Evolutionary conservation across 768 basidiomycete genomes (phyloP), one percentile per base, ranked within the genome.

Genomic region (Tylopilus sp.): DNA sequence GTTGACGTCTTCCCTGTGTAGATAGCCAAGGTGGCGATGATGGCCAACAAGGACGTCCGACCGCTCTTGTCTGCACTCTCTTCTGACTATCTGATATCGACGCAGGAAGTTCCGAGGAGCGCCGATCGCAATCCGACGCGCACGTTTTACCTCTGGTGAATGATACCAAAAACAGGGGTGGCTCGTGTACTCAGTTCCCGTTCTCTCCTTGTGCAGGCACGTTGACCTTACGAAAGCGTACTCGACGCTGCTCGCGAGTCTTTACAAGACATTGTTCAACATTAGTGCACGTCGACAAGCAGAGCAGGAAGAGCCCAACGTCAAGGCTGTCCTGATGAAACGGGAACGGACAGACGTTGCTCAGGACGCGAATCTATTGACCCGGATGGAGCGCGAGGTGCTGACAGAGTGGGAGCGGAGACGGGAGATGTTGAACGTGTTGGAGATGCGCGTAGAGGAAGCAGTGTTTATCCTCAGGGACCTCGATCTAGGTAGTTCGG

Each of bases 21-120:
- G 95, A 85, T 99, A 44, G 89, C 92, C 28, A 96, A 96, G 69
- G 77, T 87, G 45, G 90, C 92, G 17, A 92, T 99, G 90, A 88
- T 98, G 78, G 81, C 91, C 2, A 78, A 87, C 30, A 92, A 91
- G 67, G 89, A 93, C 57, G 87, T 90, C 48, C 85, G 95, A 48
- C 85, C 87, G 12, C 72, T 92, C 41, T 76, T 98, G 49, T 81
- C 89, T 19, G 82, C 83, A 4, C 80, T 99, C 45, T 85, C 92
- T 13, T 77, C 85, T 3, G 86, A 95, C 63, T 86, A 84, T 30
- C 66, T 98, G 49, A 85, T 98, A 61, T 92, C 89, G 64, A 86
- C 89, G 12, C 93, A 97, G 74, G 95, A 98, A 70, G 87, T 98
- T 2, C 89, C 97, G 6, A 89, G 88, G 71, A 89, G 85, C 59